phyloP scores from a whole-genome alignment of 1,139 yeast genomes.

The Kodamaea anthophila region DNA sequence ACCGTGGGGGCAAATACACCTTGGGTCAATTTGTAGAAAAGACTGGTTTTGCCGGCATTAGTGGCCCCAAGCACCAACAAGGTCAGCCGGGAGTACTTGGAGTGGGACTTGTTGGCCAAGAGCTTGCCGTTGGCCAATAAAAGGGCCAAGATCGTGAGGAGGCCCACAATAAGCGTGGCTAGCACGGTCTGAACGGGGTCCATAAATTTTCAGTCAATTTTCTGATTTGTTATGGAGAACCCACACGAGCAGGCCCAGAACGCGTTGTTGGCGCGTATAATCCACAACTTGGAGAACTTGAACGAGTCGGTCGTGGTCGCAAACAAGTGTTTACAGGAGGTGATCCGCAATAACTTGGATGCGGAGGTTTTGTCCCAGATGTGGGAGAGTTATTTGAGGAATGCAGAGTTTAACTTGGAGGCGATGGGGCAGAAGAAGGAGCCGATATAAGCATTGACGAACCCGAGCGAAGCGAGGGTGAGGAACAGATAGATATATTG shows the following conservation, averaged over 20 bases:
- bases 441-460: conserved; percentile 46
- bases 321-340: conserved; percentile 55
- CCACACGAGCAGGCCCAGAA: conserved; percentile 87
- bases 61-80: conserved; percentile 70
- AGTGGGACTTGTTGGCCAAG: conserved; percentile 13
- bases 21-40: conserved; percentile 35
- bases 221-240: conserved; percentile 53
- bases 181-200: conserved; percentile 16
- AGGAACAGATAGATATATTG: no score
- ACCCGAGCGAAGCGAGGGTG: no score
- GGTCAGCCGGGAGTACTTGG: conserved; percentile 38
- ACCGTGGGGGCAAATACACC: conserved; percentile 26
- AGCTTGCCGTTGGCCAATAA: conserved; percentile 12
- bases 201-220: conserved; percentile 10
- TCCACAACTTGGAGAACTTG: conserved; percentile 66
- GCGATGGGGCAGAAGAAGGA: conserved; percentile 61
- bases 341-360: conserved; percentile 62
- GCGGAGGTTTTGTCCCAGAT: conserved; percentile 70
- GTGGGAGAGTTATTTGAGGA: conserved; percentile 75
- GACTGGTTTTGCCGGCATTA: conserved; percentile 68
- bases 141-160: conserved; percentile 13
- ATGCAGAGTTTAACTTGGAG: conserved; percentile 65
- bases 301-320: conserved; percentile 66
- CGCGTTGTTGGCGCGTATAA: conserved; percentile 69
- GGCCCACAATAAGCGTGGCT: conserved; percentile 15